These are phyloP conservation scores for Leccinum rimulosum DNA, from an alignment of 768 basidiomycete species.

Conservation along the genomic window DNA sequence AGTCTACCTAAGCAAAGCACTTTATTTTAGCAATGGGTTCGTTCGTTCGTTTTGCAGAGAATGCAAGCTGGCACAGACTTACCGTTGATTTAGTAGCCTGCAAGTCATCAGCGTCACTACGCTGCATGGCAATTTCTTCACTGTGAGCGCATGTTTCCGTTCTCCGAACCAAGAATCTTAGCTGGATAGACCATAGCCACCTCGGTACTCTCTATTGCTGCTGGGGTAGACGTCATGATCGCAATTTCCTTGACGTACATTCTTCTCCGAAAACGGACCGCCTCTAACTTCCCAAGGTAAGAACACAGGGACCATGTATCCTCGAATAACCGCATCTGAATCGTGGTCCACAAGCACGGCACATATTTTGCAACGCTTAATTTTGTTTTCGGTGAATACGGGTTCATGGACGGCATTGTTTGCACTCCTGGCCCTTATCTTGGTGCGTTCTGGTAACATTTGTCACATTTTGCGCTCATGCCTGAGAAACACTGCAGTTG, in stretches of 20 bases:
- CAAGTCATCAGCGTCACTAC: background rate
- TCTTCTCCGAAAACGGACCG: background rate
- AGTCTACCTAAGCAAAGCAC: slow-evolving; percentile 6
- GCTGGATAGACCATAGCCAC: background rate
- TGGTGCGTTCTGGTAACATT: slow-evolving; percentile 5
- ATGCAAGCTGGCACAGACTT: background rate
- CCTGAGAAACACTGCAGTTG: background rate
- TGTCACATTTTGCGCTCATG: background rate
- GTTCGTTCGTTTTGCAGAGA: background rate
- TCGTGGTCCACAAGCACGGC: slow-evolving; percentile 1
- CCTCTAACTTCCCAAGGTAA: background rate
- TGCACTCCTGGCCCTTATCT: slow-evolving; percentile 37
- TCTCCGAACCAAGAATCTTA: background rate
- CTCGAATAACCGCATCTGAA: background rate
- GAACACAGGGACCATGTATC: background rate
- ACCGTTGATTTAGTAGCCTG: background rate
- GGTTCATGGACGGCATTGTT: slow-evolving; percentile 50
- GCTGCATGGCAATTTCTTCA: background rate
- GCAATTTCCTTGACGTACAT: slow-evolving; percentile 6
- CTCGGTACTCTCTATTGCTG: background rate
- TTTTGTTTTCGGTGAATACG: slow-evolving; percentile 12
- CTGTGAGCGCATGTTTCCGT: background rate
- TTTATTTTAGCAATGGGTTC: slow-evolving; percentile 6
- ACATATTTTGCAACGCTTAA: slow-evolving; percentile 8
- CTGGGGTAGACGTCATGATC: slow-evolving; percentile 6